Conservation (phyloP, 2,329 filamentous ascomycete species). For the Pseudocercospora pini-densiflorae region DNA sequence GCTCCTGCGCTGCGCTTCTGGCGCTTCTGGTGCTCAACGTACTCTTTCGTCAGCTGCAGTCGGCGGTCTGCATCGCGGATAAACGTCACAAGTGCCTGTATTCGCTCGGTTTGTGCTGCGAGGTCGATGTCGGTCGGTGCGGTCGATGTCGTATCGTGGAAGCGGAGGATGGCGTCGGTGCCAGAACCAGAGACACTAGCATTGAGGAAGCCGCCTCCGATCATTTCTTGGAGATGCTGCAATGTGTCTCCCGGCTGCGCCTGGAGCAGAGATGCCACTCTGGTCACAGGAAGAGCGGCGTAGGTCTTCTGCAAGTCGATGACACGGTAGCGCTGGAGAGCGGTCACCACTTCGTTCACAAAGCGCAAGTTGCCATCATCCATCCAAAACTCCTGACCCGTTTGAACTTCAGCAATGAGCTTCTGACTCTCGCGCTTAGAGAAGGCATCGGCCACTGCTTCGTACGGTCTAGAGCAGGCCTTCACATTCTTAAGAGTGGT, state of each 20-base stretch:
- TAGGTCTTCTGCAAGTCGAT: constrained; percentile 75
- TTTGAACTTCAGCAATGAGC: constrained; percentile 67
- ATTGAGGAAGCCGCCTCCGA: constrained; percentile 55
- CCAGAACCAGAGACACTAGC: constrained; percentile 54
- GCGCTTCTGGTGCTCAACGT: constrained; percentile 58
- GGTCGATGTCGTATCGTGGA: constrained; percentile 43
- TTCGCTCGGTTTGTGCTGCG: constrained; percentile 54
- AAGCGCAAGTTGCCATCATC: constrained; percentile 74
- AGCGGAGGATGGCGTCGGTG: constrained; percentile 55
- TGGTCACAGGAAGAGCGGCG: constrained; percentile 61
- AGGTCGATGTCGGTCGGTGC: constrained; percentile 43
- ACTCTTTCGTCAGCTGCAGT: constrained; percentile 63
- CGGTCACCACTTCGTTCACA: constrained; percentile 68
- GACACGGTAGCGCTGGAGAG: constrained; percentile 78
- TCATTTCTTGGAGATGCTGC: constrained; percentile 58
- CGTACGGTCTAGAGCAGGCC: constrained; percentile 70
- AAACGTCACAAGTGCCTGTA: constrained; percentile 56
- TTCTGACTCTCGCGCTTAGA: constrained; percentile 60
- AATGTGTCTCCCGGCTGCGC: constrained; percentile 56
- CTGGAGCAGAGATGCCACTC: constrained; percentile 57
- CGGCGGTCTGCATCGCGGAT: constrained; percentile 60
- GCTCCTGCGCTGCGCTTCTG: constrained; percentile 47
- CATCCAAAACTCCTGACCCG: constrained; percentile 55
- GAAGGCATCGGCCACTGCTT: constrained; percentile 71
- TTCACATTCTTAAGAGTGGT: constrained; percentile 62